phyloP scores from a whole-genome alignment of 1,284 basidiomycete genomes.

The Naganishia cerealis region DNA sequence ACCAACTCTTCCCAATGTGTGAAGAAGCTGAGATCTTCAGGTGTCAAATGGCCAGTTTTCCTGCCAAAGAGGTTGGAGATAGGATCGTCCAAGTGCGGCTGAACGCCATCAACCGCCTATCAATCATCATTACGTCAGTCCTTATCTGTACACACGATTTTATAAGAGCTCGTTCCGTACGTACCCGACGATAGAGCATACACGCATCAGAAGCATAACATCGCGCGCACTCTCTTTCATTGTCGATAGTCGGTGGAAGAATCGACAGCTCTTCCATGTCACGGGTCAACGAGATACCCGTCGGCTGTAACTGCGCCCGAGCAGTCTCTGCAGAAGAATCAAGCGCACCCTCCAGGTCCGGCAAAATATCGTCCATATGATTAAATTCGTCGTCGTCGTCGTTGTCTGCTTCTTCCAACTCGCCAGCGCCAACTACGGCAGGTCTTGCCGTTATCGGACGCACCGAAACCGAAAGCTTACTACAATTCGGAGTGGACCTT shows the following conservation, averaged over 20 bases:
- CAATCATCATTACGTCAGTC: background rate
- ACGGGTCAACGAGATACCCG: conserved; percentile 1
- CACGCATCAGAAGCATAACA: conserved; percentile 85
- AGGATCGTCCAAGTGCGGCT: conserved; percentile 61
- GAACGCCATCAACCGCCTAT: conserved; percentile 69
- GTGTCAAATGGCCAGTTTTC: conserved; percentile 77
- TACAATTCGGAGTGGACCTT: background rate
- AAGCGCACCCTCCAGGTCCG: conserved; percentile 29
- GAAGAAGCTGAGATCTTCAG: conserved; percentile 74
- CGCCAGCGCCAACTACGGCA: background rate
- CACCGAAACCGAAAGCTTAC: background rate
- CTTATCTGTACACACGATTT: background rate
- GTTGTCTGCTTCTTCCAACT: conserved; percentile 15
- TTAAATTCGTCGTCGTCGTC: conserved; percentile 32
- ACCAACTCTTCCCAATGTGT: conserved; percentile 85
- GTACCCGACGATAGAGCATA: conserved; percentile 87
- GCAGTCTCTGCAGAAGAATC: conserved; percentile 6
- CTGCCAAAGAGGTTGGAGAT: conserved; percentile 73
- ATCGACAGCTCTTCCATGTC: conserved; percentile 58
- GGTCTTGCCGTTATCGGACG: background rate
- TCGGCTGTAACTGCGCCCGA: background rate
- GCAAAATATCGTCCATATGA: conserved; percentile 32
- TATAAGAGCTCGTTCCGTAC: conserved; percentile 35
- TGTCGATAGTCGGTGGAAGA: conserved; percentile 83
- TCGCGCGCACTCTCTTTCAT: conserved; percentile 70